Conservation (phyloP, 208 protist genomes). For the Acanthamoeba divionensis region DNA sequence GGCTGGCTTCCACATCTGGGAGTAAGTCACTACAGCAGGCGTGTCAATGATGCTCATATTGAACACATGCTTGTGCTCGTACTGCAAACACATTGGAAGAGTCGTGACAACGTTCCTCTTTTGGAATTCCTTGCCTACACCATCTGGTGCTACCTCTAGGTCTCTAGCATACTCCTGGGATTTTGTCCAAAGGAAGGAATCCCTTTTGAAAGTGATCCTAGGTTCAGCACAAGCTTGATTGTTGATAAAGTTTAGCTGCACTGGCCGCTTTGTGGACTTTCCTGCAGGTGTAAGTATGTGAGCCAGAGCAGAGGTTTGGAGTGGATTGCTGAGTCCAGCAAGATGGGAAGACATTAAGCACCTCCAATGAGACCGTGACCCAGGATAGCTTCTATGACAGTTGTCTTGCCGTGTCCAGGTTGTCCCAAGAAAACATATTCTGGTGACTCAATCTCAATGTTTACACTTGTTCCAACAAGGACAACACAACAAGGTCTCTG, state of each 20-base stretch:
- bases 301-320: neutral
- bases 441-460: constrained; percentile 22
- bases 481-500: neutral
- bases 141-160: neutral
- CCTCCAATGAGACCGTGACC: constrained; percentile 31
- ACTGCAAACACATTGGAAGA: neutral
- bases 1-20: neutral
- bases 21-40: neutral
- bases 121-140: neutral
- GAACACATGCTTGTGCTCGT: neutral
- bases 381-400: constrained; percentile 42
- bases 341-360: neutral
- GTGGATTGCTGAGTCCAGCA: neutral
- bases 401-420: constrained; percentile 10
- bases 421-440: constrained; percentile 59
- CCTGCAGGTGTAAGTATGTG: neutral
- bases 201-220: neutral
- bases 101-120: neutral
- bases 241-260: constrained; percentile 16
- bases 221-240: neutral
- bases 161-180: neutral
- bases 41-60: constrained; percentile 40
- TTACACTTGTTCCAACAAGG: neutral
- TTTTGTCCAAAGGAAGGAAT: constrained; percentile 6
- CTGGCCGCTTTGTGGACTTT: constrained; percentile 2